Evolutionary conservation across 2,329 filamentous ascomycete species (phyloP).

Genomic region (Arthrinium phaeospermum): DNA sequence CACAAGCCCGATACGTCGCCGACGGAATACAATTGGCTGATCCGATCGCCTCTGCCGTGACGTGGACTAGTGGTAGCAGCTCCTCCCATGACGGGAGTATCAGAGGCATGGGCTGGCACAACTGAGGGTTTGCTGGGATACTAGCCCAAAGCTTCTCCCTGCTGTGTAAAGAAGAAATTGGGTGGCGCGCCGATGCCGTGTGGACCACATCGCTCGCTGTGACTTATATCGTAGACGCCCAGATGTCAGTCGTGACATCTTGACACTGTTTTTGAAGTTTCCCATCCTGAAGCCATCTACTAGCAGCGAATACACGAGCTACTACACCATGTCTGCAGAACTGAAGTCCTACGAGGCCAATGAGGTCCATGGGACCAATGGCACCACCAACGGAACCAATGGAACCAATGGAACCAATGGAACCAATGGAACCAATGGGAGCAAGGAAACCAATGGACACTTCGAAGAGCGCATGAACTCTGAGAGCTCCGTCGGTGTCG

Average conservation of each 20-base stretch:
- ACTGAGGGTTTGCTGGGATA: not conserved
- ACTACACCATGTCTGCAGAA: not conserved
- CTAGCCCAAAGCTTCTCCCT: not conserved
- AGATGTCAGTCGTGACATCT: not conserved
- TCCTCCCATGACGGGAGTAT: conserved; percentile 23
- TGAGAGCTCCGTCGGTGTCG: conserved; percentile 26
- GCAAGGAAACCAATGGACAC: conserved; percentile 7
- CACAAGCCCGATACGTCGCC: not conserved
- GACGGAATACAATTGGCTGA: not conserved
- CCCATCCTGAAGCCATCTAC: too few relatives aligned
- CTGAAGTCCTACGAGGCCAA: not conserved
- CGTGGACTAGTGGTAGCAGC: not conserved
- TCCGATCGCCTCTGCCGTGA: not conserved
- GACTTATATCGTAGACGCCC: conserved; percentile 10
- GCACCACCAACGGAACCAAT: conserved; percentile 21
- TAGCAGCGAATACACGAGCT: not conserved
- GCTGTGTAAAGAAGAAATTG: not conserved
- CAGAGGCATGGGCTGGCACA: not conserved
- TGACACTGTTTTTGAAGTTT: not conserved
- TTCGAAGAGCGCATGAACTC: conserved; percentile 23
- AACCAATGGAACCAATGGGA: not conserved
- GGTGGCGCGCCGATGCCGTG: not conserved
- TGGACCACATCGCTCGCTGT: not conserved
- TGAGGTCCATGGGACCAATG: conserved; percentile 23
- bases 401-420: conserved; percentile 25